These are phyloP conservation scores for Litsea cubeba DNA, from an alignment of 164 flowering plant species.

Conservation along the genomic window DNA sequence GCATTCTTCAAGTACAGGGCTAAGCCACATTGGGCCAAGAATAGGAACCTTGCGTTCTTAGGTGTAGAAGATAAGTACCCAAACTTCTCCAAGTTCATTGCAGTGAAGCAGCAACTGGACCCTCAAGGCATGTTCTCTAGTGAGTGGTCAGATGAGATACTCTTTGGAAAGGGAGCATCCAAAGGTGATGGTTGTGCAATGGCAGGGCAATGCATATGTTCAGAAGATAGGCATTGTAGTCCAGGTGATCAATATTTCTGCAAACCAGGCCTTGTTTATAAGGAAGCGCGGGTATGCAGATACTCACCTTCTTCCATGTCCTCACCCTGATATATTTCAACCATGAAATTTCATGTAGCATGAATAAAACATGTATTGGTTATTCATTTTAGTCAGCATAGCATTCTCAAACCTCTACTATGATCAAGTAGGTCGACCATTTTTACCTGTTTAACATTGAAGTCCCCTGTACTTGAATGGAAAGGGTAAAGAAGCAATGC, in stretches of 20 bases:
- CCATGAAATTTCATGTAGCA: too few species aligned
- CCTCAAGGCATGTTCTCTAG: slow-evolving; percentile 61
- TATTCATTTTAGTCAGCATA: too few species aligned
- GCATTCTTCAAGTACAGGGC: slow-evolving; percentile 79
- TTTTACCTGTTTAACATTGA: too few species aligned
- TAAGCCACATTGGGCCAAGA: slow-evolving; percentile 88
- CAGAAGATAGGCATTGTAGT: slow-evolving; percentile 74
- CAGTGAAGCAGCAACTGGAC: slow-evolving; percentile 50
- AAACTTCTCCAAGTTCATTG: slow-evolving; percentile 45
- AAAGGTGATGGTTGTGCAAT: slow-evolving; percentile 64
- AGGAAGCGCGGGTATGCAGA: slow-evolving; percentile 67
- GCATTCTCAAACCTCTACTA: too few species aligned
- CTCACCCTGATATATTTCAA: too few species aligned
- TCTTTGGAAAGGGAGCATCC: slow-evolving; percentile 35
- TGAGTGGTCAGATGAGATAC: slow-evolving; percentile 58
- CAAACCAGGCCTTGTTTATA: slow-evolving; percentile 54
- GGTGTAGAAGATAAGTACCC: slow-evolving; percentile 53
- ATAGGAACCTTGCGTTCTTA: slow-evolving; percentile 59
- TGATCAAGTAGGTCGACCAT: too few species aligned
- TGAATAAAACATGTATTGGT: too few species aligned
- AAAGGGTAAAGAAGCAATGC: too few species aligned
- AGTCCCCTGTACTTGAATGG: too few species aligned
- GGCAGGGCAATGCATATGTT: slow-evolving; percentile 71
- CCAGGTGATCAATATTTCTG: slow-evolving; percentile 60
- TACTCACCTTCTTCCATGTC: slow-evolving; percentile 1